These are phyloP conservation scores for Psilocybe mexicana DNA, from an alignment of 1,284 basidiomycete genomes.

Conservation along the genomic window DNA sequence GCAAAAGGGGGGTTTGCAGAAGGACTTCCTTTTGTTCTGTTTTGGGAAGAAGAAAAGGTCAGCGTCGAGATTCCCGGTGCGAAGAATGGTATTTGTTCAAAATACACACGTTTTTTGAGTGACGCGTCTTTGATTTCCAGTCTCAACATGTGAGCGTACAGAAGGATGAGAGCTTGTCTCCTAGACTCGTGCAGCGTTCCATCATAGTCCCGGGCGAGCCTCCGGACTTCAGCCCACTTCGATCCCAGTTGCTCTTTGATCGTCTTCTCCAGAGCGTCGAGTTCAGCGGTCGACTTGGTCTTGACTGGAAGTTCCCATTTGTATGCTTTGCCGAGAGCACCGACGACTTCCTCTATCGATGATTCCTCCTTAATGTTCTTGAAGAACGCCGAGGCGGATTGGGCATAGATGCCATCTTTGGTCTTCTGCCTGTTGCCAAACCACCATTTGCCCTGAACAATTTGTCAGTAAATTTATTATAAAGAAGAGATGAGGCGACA, in stretches of 20 bases:
- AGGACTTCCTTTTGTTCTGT: conserved; percentile 71
- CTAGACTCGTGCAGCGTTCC: conserved; percentile 37
- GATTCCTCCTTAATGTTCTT: conserved; percentile 83
- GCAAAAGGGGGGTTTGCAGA: conserved; percentile 69
- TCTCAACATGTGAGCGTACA: conserved; percentile 88
- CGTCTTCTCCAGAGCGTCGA: conserved; percentile 60
- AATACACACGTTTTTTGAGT: conserved; percentile 59
- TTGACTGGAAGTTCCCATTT: conserved; percentile 55
- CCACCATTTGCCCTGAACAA: conserved; percentile 88
- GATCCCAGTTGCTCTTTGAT: conserved; percentile 51
- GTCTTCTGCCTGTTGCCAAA: conserved; percentile 91
- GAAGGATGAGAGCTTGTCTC: conserved; percentile 65
- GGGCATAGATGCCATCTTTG: conserved; percentile 88
- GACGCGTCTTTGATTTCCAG: conserved; percentile 58
- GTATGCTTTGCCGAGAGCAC: conserved; percentile 73
- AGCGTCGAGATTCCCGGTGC: too few species aligned
- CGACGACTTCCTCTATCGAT: conserved; percentile 73
- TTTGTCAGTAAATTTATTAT: conserved; percentile 1
- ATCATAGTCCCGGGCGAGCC: conserved; percentile 35
- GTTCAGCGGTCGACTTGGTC: conserved; percentile 38
- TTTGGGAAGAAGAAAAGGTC: not conserved
- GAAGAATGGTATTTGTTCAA: conserved; percentile 2
- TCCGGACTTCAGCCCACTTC: conserved; percentile 52
- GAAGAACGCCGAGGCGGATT: conserved; percentile 90
- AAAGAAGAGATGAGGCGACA: conserved; percentile 31